Evolutionary conservation across 306 rosid genomes (phyloP), one percentile per base, ranked within the genome.

Genomic region (Casuarina equisetifolia): DNA sequence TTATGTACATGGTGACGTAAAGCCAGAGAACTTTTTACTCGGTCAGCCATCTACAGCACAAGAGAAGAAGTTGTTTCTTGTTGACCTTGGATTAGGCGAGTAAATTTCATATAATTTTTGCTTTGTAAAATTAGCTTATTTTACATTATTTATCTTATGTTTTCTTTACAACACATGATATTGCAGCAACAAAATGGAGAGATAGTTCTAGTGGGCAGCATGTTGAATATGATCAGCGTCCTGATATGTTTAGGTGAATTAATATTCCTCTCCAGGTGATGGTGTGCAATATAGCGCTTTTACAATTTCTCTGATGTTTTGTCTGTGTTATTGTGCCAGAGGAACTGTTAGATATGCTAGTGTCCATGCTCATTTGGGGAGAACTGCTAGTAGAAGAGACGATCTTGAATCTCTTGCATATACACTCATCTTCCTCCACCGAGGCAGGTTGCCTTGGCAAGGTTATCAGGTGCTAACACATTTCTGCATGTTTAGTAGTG

Each of bases 271-370:
- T 59, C 64, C 20, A 62, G 66, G 46, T 36, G 49, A 11, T 68
- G 32, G 35, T 40, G 19, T 78, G 45, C 74, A 15, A 52, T 78
- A 12, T 40, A 35, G 46, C 9, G 76, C 10, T 57, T 45, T 13
- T 70, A 73, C 59, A 20, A n/a, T 46, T 61, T 15, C 67, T 57
- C n/a, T 74, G 54, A 79, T 70, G 38, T 49, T 12, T 42, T 76
- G 4, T 75, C 19, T 50, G 6, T 48, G 63, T 43, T 74, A 67
- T 38, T 64, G 25, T 64, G 51, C 55, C 70, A 94, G 98, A 82
- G 98, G 97, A 80, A 94, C 98, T 45, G 97, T 94, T 68, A 92
- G 98, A 74, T 94, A 94, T 84, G 98, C 97, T 39, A 90, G 98
- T 81, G 98, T 94, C 73, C 98, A 94, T 82, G 98, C 97, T 68